These are phyloP conservation scores for Ustilago vetiveriae DNA, from an alignment of 1,284 basidiomycete genomes.

Conservation along the genomic window DNA sequence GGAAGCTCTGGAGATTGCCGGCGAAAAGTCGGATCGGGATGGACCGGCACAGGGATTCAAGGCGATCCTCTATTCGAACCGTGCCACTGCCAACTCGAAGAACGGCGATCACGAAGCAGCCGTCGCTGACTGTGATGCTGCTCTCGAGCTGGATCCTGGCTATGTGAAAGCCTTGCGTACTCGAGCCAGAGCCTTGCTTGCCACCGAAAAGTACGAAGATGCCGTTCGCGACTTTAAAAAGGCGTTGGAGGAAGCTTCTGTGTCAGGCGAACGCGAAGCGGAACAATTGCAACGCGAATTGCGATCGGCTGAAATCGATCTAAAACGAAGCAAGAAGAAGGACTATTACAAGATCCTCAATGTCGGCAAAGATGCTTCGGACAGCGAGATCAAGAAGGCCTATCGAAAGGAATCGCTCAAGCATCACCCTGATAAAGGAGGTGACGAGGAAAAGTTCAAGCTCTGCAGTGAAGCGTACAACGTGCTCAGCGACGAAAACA, in stretches of 20 bases:
- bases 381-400: constrained; percentile 81
- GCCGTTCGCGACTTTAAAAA: constrained; percentile 80
- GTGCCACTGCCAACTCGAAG: constrained; percentile 82
- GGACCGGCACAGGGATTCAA: constrained; percentile 56
- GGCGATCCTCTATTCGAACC: constrained; percentile 82
- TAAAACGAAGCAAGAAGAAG: constrained; percentile 64
- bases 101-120: constrained; percentile 76
- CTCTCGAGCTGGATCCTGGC: constrained; percentile 74
- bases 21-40: constrained; percentile 44
- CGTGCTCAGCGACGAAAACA: constrained; percentile 58
- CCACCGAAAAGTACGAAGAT: constrained; percentile 78
- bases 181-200: constrained; percentile 80
- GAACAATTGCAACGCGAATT: constrained; percentile 74
- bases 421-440: constrained; percentile 67
- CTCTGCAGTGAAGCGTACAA: constrained; percentile 63
- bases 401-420: constrained; percentile 62
- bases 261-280: constrained; percentile 70
- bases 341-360: constrained; percentile 83
- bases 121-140: constrained; percentile 76
- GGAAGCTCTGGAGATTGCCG: constrained; percentile 52
- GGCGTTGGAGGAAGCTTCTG: constrained; percentile 74
- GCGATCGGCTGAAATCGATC: constrained; percentile 57
- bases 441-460: constrained; percentile 67
- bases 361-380: constrained; percentile 77
- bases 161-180: constrained; percentile 87